Conservation (phyloP, 2,329 filamentous ascomycete genomes). For the Scopulariopsis brevicaulis region DNA sequence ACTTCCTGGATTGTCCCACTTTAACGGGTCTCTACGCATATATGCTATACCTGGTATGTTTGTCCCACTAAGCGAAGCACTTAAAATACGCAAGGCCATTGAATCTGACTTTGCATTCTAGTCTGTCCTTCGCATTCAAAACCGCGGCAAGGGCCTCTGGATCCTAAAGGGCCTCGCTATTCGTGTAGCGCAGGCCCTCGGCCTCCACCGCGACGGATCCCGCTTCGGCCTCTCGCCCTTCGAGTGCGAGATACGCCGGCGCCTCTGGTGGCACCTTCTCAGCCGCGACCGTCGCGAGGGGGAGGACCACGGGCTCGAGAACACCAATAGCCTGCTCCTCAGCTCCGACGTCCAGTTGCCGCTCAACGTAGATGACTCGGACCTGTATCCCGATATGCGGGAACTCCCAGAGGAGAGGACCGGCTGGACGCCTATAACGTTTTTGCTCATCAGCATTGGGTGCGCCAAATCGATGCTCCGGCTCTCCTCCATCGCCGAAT, state of each 20-base stretch:
- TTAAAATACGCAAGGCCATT: neutral
- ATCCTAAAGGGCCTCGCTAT: slow-evolving; percentile 36
- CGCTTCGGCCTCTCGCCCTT: slow-evolving; percentile 38
- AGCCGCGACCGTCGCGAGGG: slow-evolving; percentile 57
- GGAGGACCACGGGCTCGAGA: slow-evolving; percentile 32
- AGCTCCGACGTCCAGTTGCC: slow-evolving; percentile 53
- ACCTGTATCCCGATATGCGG: slow-evolving; percentile 44
- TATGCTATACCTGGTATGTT: neutral
- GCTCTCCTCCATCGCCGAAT: neutral
- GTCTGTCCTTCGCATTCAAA: slow-evolving; percentile 19
- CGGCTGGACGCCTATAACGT: neutral
- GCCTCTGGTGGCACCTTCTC: slow-evolving; percentile 38
- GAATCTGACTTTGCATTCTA: neutral
- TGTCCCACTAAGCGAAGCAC: neutral
- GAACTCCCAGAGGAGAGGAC: slow-evolving; percentile 30
- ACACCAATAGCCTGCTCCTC: slow-evolving; percentile 42
- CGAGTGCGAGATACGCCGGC: slow-evolving; percentile 40
- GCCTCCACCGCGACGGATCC: slow-evolving; percentile 43
- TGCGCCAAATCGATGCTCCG: neutral
- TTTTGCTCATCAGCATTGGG: neutral
- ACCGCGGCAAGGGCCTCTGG: slow-evolving; percentile 38
- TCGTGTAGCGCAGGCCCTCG: slow-evolving; percentile 46
- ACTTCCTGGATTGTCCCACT: neutral
- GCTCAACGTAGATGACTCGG: slow-evolving; percentile 52
- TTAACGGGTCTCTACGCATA: neutral